Evolutionary conservation across 2,329 filamentous ascomycete genomes (phyloP).

Genomic region (Hymenoscyphus scutula): DNA sequence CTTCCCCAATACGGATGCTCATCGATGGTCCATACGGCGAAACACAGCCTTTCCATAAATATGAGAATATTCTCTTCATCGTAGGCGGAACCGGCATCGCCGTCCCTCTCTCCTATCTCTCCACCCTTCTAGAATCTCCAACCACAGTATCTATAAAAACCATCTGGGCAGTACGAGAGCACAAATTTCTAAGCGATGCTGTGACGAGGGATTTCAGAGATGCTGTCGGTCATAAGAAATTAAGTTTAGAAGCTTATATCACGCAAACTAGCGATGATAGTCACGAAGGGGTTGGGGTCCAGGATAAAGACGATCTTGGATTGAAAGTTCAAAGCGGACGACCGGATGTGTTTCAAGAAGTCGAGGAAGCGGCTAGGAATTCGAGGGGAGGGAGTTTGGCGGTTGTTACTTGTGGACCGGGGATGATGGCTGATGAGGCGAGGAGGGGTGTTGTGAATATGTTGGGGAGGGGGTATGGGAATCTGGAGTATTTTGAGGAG

Average conservation of each 20-base stretch:
- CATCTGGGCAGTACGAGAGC: conserved; percentile 46
- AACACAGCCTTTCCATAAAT: conserved; percentile 39
- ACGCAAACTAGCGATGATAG: not conserved
- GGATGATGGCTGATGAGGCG: conserved; percentile 45
- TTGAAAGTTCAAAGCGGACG: conserved; percentile 1
- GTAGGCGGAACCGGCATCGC: conserved; percentile 47
- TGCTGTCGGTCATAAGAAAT: not conserved
- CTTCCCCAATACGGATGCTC: conserved; percentile 38
- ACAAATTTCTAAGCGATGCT: conserved; percentile 39
- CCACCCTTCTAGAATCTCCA: conserved; percentile 40
- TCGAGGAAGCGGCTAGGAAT: not conserved
- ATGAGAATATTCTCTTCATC: conserved; percentile 43
- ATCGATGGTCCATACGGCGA: conserved; percentile 48
- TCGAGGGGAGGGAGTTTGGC: conserved; percentile 32
- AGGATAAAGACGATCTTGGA: not conserved
- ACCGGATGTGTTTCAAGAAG: not conserved
- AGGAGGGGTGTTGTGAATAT: conserved; percentile 36
- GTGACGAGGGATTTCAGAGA: conserved; percentile 36
- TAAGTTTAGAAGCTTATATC: not conserved
- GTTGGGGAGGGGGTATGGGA: conserved; percentile 10
- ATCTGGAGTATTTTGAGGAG: conserved; percentile 18
- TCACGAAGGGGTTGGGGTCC: not conserved
- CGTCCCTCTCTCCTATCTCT: conserved; percentile 42
- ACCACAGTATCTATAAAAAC: conserved; percentile 31
- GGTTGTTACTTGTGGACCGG: conserved; percentile 46